These are phyloP conservation scores for Eleusine indica DNA, from an alignment of 176 grass and related monocot genomes.

Conservation along the genomic window DNA sequence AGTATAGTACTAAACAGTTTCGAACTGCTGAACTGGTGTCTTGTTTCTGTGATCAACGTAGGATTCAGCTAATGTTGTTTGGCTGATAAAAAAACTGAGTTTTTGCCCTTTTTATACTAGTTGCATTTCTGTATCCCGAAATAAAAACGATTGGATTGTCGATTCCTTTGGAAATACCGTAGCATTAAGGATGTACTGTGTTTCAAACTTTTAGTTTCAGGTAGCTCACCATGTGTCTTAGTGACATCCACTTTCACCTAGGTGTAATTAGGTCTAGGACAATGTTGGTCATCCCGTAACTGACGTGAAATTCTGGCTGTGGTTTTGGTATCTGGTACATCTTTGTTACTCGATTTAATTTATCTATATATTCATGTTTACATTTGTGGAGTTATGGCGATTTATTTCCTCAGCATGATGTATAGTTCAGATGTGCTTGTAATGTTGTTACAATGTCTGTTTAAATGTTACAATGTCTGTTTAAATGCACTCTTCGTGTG, in stretches of 20 bases:
- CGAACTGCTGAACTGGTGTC: too few relatives aligned
- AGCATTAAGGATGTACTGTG: not conserved
- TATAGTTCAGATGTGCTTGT: not conserved
- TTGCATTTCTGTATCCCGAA: not conserved
- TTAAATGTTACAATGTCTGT: constrained; percentile 1
- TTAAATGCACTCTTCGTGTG: not conserved
- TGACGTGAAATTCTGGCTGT: not conserved
- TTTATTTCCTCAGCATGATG: not conserved
- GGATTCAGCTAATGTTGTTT: constrained; percentile 1
- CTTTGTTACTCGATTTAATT: constrained; percentile 2
- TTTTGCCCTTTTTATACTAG: constrained; percentile 2
- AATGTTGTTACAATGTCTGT: not conserved
- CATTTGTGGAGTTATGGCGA: not conserved
- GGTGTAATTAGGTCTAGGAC: not conserved
- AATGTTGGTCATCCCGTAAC: not conserved
- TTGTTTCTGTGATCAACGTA: not conserved
- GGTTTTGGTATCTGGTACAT: not conserved
- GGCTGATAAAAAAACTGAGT: not conserved
- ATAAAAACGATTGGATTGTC: not conserved
- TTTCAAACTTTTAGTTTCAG: not conserved
- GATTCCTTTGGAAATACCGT: not conserved
- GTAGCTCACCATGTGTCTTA: not conserved
- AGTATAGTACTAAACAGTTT: not conserved
- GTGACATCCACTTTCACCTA: not conserved
- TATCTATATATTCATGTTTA: constrained; percentile 4